phyloP scores from a whole-genome alignment of 805 yeast genomes.

The Priceomyces medius region DNA sequence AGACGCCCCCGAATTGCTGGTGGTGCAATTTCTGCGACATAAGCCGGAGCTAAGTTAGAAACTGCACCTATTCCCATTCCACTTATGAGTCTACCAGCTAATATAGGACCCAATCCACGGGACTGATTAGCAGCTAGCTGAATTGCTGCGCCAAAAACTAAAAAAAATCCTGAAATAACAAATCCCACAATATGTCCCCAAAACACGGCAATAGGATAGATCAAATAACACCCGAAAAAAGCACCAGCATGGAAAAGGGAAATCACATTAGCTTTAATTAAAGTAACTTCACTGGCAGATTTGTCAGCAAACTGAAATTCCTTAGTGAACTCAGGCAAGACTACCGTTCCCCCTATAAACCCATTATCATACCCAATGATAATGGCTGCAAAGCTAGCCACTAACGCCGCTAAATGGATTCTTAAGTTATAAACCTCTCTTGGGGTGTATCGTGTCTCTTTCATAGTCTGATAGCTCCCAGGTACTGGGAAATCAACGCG shows the following conservation, averaged over 20 bases:
- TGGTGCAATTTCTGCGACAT: conserved; percentile 34
- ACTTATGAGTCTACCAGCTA: conserved; percentile 35
- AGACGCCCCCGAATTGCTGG: conserved; percentile 36
- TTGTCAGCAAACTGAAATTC: conserved; percentile 30
- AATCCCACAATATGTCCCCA: conserved; percentile 31
- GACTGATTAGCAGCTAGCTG: conserved; percentile 29
- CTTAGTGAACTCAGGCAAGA: conserved; percentile 25
- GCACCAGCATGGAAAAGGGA: conserved; percentile 41
- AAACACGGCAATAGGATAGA: conserved; percentile 34
- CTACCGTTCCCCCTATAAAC: conserved; percentile 40
- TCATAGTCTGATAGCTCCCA: too few species aligned
- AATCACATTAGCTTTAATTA: conserved; percentile 30
- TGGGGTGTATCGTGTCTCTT: conserved; percentile 39
- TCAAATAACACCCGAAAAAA: conserved; percentile 36
- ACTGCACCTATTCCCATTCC: conserved; percentile 37
- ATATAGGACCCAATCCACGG: conserved; percentile 33
- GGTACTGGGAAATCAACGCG: too few species aligned
- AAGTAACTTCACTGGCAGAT: conserved; percentile 16
- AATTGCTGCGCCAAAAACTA: conserved; percentile 37
- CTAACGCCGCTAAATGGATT: conserved; percentile 32
- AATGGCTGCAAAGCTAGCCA: conserved; percentile 38
- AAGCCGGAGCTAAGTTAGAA: conserved; percentile 37
- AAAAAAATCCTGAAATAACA: conserved; percentile 27
- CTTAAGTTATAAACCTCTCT: conserved; percentile 34
- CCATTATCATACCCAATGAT: conserved; percentile 43